Percentiles rank a stretch among this genome's conserved stretches.
Conservation (phyloP, 345 rosid species). For the Camelina neglecta region DNA sequence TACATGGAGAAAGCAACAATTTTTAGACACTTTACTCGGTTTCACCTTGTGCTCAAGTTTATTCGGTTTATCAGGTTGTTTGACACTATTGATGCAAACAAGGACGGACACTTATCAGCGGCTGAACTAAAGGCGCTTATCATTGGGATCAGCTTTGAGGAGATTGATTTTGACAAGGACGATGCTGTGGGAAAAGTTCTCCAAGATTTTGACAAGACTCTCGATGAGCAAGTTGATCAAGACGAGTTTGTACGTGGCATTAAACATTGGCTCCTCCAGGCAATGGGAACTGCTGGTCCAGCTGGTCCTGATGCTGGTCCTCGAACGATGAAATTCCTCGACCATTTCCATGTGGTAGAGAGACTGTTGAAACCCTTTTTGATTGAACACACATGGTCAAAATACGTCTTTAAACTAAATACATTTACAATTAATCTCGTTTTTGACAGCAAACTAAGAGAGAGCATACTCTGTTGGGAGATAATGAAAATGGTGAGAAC, state of each 20-base stretch:
- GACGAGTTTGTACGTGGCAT: slow-evolving; percentile 65
- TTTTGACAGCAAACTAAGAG: slow-evolving; percentile 64
- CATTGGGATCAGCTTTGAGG: slow-evolving; percentile 79
- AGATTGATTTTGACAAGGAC: slow-evolving; percentile 65
- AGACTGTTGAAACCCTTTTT: slow-evolving; percentile 2
- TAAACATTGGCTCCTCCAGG: slow-evolving; percentile 57
- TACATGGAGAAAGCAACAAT: neutral
- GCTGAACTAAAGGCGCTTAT: slow-evolving; percentile 71
- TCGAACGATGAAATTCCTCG: slow-evolving; percentile 53
- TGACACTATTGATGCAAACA: slow-evolving; percentile 61
- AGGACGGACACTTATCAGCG: slow-evolving; percentile 51
- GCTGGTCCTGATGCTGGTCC: slow-evolving; percentile 50
- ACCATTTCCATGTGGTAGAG: slow-evolving; percentile 57
- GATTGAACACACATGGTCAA: slow-evolving; percentile 25
- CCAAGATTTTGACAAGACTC: slow-evolving; percentile 68
- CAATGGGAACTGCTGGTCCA: slow-evolving; percentile 48
- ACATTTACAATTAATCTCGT: too few species aligned
- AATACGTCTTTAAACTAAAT: neutral
- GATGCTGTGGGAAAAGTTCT: slow-evolving; percentile 71
- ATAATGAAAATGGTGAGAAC: slow-evolving; percentile 61
- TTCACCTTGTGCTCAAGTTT: neutral
- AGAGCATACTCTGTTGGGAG: slow-evolving; percentile 70
- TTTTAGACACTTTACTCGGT: neutral
- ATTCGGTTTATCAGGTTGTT: slow-evolving; percentile 61
- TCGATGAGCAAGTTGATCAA: slow-evolving; percentile 45